Percentiles rank a stretch among this genome's conserved stretches.
phyloP scores from a whole-genome alignment of 164 flowering plant genomes.

The Stephania japonica region DNA sequence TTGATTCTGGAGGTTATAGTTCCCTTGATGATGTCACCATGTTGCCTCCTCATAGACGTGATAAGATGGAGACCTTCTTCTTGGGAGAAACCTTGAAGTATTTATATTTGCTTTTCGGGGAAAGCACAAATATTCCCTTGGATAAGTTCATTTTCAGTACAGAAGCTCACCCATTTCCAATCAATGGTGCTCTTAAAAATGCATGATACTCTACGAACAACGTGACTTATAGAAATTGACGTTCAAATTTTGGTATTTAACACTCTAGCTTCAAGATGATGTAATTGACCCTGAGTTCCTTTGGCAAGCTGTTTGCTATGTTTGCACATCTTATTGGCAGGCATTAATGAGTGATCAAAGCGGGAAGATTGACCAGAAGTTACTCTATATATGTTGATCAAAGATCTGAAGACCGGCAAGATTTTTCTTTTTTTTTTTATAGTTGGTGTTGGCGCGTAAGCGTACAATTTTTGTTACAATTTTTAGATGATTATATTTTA shows the following conservation, averaged over 20 bases:
- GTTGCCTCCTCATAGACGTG: slow-evolving; percentile 75
- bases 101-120: slow-evolving; percentile 73
- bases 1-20: slow-evolving; percentile 81
- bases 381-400: not conserved
- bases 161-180: slow-evolving; percentile 91
- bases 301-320: not conserved
- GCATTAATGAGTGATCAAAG: not conserved
- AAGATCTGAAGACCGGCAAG: not conserved
- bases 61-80: slow-evolving; percentile 98
- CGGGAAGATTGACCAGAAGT: not conserved
- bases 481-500: not conserved
- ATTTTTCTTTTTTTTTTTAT: not conserved
- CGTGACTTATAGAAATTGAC: not conserved
- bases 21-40: slow-evolving; percentile 86
- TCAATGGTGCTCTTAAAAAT: slow-evolving; percentile 19
- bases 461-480: not conserved
- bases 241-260: not conserved
- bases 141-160: slow-evolving; percentile 89
- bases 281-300: not conserved
- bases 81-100: slow-evolving; percentile 93
- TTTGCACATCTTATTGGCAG: slow-evolving; percentile 2
- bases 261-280: not conserved
- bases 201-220: not conserved
- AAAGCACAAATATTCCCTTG: slow-evolving; percentile 57
- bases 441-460: not conserved